A percentile compares a stretch with the other conserved stretches of the same genome.
phyloP scores from a whole-genome alignment of 2,329 filamentous ascomycete genomes.

The Penicillium italicum region DNA sequence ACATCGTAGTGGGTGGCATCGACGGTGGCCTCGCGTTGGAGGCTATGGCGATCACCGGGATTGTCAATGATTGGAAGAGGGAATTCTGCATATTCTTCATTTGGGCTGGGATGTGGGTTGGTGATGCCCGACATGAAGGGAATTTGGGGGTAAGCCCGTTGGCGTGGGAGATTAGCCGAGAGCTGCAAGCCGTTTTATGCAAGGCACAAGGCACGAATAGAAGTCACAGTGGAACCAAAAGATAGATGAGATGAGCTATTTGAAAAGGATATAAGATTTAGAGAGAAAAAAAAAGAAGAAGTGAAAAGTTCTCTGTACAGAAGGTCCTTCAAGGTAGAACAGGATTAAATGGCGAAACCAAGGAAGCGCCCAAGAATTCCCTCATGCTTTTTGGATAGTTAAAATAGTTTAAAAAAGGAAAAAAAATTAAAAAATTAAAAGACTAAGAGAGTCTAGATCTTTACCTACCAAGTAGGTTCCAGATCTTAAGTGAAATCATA shows the following conservation, averaged over 20 bases:
- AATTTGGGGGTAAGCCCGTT: background rate
- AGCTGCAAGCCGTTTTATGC: constrained; percentile 4
- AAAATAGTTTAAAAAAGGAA: background rate
- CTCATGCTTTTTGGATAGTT: background rate
- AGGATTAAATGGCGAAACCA: background rate
- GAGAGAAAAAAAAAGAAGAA: background rate
- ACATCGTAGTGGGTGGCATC: constrained; percentile 17
- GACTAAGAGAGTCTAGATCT: background rate
- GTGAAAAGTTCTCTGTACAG: too few relatives aligned
- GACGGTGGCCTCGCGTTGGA: constrained; percentile 18
- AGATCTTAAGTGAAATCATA: background rate
- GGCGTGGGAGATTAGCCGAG: background rate
- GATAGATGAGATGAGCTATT: background rate
- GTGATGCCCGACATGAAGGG: constrained; percentile 18
- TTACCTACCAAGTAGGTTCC: too few relatives aligned
- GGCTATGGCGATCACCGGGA: constrained; percentile 10
- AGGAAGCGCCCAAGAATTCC: background rate
- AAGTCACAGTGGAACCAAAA: background rate
- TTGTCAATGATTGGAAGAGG: constrained; percentile 11
- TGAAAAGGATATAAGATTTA: background rate
- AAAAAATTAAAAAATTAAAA: background rate
- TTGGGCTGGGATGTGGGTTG: constrained; percentile 22
- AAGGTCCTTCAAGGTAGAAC: too few relatives aligned
- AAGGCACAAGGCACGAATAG: background rate
- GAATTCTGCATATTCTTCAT: constrained; percentile 23